phyloP scores from a whole-genome alignment of 2,329 filamentous ascomycete species.

The Grosmannia serpens region DNA sequence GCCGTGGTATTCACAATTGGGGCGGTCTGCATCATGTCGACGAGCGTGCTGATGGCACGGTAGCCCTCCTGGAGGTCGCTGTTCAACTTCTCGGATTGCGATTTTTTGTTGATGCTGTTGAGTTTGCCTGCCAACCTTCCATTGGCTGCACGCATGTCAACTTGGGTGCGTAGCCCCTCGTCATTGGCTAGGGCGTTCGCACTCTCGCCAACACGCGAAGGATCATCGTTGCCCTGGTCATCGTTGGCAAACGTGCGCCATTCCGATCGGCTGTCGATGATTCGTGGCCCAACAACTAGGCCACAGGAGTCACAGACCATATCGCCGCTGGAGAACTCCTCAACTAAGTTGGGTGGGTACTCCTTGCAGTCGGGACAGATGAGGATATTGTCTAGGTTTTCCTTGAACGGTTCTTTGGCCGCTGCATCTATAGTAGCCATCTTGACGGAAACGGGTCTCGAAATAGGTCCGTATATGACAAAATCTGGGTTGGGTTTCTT shows the following conservation, averaged over 20 bases:
- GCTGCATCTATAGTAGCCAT: constrained; percentile 12
- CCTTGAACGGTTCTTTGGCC: constrained; percentile 38
- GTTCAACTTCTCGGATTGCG: constrained; percentile 16
- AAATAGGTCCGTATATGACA: not conserved
- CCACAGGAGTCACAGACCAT: constrained; percentile 89
- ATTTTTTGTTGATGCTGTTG: constrained; percentile 18
- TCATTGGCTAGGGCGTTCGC: constrained; percentile 58
- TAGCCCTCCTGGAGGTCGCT: constrained; percentile 55
- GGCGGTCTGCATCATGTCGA: constrained; percentile 73
- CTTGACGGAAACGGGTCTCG: not conserved
- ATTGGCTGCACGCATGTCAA: constrained; percentile 15
- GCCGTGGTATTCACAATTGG: constrained; percentile 76
- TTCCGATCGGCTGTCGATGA: constrained; percentile 92
- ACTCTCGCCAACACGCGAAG: constrained; percentile 93
- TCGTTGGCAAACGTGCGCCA: constrained; percentile 99
- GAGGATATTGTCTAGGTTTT: constrained; percentile 78
- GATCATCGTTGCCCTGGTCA: constrained; percentile 91
- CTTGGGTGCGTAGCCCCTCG: constrained; percentile 15
- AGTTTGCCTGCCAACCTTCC: constrained; percentile 15
- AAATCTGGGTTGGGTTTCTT: constrained; percentile 8
- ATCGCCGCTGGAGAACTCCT: constrained; percentile 86
- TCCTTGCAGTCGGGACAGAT: constrained; percentile 89
- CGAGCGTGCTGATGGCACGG: constrained; percentile 78
- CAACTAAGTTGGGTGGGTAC: constrained; percentile 79
- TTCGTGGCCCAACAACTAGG: constrained; percentile 77